Evolutionary conservation across 805 yeast genomes (phyloP).

Genomic region (Lachancea fermentati): DNA sequence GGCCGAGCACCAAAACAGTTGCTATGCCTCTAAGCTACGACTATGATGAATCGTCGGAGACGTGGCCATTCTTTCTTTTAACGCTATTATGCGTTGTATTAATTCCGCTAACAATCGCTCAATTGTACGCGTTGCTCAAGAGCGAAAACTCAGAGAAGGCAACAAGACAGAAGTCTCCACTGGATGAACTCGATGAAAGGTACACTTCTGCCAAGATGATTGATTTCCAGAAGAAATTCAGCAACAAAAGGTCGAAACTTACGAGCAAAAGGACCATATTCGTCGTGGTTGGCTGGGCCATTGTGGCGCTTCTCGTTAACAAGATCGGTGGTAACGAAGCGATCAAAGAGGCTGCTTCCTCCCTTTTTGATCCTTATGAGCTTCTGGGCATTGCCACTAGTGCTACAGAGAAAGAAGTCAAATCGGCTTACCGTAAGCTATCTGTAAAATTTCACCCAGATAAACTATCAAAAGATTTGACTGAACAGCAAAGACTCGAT

Average conservation of each 20-base stretch:
- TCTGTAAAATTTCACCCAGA: conserved; percentile 93
- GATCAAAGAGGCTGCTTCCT: conserved; percentile 38
- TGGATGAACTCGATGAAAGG: conserved; percentile 18
- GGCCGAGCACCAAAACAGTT: neutral
- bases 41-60: conserved; percentile 84
- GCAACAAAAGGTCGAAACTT: conserved; percentile 17
- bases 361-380: conserved; percentile 82
- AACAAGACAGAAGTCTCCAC: neutral
- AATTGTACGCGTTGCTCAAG: conserved; percentile 24
- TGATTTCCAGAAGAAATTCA: conserved; percentile 19
- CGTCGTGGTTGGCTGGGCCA: conserved; percentile 55
- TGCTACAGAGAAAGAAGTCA: conserved; percentile 72
- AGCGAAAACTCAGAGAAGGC: conserved; percentile 12
- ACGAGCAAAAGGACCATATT: conserved; percentile 17
- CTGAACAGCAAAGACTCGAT: conserved; percentile 47
- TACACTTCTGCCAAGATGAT: conserved; percentile 19
- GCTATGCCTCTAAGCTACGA: conserved; percentile 33
- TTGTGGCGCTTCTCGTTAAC: conserved; percentile 39
- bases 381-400: conserved; percentile 66
- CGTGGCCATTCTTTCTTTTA: conserved; percentile 87
- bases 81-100: conserved; percentile 65
- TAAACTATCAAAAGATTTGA: conserved; percentile 60
- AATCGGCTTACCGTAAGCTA: conserved; percentile 76
- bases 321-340: conserved; percentile 39
- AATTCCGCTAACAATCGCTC: conserved; percentile 52